Conservation (phyloP, 306 rosid genomes). For the Begonia peltatifolia region DNA sequence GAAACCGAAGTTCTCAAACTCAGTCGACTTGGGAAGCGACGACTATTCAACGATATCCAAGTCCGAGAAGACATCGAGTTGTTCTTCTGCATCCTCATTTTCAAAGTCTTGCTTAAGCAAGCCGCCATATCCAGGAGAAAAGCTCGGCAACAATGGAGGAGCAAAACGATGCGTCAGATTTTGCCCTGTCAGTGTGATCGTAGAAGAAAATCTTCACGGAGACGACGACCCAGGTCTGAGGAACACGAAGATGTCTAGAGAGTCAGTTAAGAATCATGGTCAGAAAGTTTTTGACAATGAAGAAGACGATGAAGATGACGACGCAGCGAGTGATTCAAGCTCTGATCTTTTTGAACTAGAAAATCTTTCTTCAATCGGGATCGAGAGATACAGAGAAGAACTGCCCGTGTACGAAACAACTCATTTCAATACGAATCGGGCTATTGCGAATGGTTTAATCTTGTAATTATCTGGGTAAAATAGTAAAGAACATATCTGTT, state of each 20-base stretch:
- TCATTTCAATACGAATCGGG: slow-evolving; percentile 62
- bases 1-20: slow-evolving; percentile 16
- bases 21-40: background rate
- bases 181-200: slow-evolving; percentile 70
- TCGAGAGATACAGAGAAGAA: slow-evolving; percentile 75
- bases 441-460: slow-evolving; percentile 66
- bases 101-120: slow-evolving; percentile 87
- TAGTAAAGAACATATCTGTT: slow-evolving; percentile 2
- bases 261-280: no score
- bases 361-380: slow-evolving; percentile 69
- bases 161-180: slow-evolving; percentile 73
- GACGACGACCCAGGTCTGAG: slow-evolving; percentile 13
- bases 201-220: slow-evolving; percentile 40
- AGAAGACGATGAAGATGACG: slow-evolving; percentile 31
- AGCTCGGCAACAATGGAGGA: slow-evolving; percentile 7
- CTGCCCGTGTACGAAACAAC: slow-evolving; percentile 96
- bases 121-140: slow-evolving; percentile 56
- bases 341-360: slow-evolving; percentile 97
- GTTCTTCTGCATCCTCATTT: slow-evolving; percentile 80
- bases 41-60: slow-evolving; percentile 8
- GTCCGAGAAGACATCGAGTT: slow-evolving; percentile 28
- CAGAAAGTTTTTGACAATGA: slow-evolving; percentile 19
- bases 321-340: slow-evolving; percentile 63
- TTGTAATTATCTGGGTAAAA: slow-evolving; percentile 36
- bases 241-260: slow-evolving; percentile 1